These are phyloP conservation scores for Aspergillus floridensis DNA, from an alignment of 2,329 filamentous ascomycete genomes.

Conservation along the genomic window DNA sequence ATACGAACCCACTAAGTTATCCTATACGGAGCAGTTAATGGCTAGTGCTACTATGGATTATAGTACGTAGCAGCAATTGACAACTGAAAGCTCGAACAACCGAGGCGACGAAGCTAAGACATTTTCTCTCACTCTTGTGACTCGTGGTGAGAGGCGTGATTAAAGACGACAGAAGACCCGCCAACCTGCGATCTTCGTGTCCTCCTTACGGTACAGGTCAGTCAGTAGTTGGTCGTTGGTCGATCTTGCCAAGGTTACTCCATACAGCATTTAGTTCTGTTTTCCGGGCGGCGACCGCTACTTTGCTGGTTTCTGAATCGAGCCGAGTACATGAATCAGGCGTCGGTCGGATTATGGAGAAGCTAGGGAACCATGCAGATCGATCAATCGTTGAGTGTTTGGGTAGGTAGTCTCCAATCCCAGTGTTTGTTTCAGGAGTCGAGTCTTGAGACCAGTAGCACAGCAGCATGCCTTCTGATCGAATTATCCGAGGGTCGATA, in stretches of 20 bases:
- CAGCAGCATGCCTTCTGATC: not conserved
- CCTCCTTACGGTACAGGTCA: not conserved
- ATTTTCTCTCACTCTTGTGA: not conserved
- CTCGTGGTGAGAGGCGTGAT: constrained; percentile 4
- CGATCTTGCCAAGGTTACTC: constrained; percentile 10
- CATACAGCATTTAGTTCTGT: constrained; percentile 4
- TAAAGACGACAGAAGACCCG: not conserved
- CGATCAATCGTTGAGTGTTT: not conserved
- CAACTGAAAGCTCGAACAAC: not conserved
- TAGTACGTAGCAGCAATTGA: not conserved
- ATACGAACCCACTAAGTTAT: not conserved
- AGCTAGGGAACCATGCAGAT: constrained; percentile 6
- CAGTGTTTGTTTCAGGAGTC: not conserved
- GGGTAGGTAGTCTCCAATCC: not conserved
- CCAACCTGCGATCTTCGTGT: not conserved
- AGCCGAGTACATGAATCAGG: constrained; percentile 15
- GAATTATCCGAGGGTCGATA: not conserved
- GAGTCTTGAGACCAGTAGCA: not conserved
- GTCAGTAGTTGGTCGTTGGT: not conserved
- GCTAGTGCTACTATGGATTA: not conserved
- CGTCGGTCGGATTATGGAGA: constrained; percentile 1
- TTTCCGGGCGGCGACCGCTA: constrained; percentile 17
- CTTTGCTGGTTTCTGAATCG: constrained; percentile 14
- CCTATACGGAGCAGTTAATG: not conserved
- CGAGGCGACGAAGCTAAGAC: not conserved